phyloP scores from a whole-genome alignment of 2,329 filamentous ascomycete species.

The Phialocephala subalpina region DNA sequence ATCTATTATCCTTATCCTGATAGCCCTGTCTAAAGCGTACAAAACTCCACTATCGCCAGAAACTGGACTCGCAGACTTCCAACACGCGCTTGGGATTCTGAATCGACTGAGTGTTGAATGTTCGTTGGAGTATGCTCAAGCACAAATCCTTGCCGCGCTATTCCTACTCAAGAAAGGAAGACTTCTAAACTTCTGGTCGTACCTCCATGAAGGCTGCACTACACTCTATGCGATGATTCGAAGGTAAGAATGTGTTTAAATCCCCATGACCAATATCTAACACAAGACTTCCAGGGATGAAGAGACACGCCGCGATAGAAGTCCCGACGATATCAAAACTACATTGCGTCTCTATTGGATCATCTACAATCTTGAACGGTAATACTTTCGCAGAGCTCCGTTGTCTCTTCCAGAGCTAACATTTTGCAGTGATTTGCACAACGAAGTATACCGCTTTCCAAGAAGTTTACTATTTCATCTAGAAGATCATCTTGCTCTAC shows the following conservation, averaged over 20 bases:
- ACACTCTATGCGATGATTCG: background rate
- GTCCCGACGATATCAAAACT: background rate
- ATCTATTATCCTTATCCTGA: background rate
- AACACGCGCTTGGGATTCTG: background rate
- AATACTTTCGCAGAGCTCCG: background rate
- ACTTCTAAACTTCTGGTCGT: background rate
- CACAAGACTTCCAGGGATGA: background rate
- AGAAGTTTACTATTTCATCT: background rate
- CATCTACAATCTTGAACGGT: background rate
- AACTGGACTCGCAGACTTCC: background rate
- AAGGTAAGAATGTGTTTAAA: background rate
- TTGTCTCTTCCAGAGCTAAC: background rate
- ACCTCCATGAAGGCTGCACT: background rate
- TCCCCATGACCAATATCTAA: background rate
- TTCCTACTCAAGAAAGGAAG: background rate
- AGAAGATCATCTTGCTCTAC: background rate
- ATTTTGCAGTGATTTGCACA: background rate
- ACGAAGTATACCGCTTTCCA: background rate
- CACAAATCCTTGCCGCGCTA: background rate
- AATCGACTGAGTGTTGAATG: background rate
- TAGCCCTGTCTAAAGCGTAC: background rate
- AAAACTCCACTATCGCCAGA: background rate
- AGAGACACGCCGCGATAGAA: background rate
- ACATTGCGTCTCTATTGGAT: background rate
- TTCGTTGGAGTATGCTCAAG: background rate